Base-by-base conservation (phyloP, 306 rosid genomes). In the Pachyrhizus erosus region DNA sequence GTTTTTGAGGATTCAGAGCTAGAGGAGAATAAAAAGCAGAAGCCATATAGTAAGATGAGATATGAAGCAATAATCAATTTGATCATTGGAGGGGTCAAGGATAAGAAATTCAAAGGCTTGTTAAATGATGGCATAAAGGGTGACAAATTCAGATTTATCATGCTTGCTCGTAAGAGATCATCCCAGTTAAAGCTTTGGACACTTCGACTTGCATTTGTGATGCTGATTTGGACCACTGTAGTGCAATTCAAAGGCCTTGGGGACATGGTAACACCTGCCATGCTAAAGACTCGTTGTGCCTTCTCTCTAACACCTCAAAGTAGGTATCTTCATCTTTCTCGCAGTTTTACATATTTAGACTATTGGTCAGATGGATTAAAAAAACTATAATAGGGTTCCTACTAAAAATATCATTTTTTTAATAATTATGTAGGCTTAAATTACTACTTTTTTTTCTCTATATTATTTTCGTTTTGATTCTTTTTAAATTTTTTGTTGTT, bases 141-240 rank as follows among this genome's bases (percentile, higher is more conserved):
- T 55, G 75, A 73, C 12, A 90, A 80, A 68, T 42, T 82, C 45
- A 88, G 75, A 85, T 12, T 74, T 1, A 17, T 82, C 18, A 77
- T 79, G 58, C 18, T 76, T 57, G 80, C 82, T 3, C 31, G 64
- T 18, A 54, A 49, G 18, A 61, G 69, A 48, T 83, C 89, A 23
- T 40, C 80, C 0, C 45, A 31, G 54, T 45, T 88, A 21, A 90
- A 75, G 27, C n/a, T 82, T 21, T 90, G 94, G 97, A 82, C 79
- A 34, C 66, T 86, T 73, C 42, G 91, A 40, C 60, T 74, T 31
- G 75, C 79, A 12, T 83, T 87, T 48, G 0, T 88, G 34, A 21
- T 87, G 29, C 64, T 89, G 78, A 57, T 90, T n/a, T 90, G 90
- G 90, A 84, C 89, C 82, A 70, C 88, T 64, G 48, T 62, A 0